A percentile compares a stretch with the other conserved stretches of the same genome.
Conservation (phyloP, 495 filamentous ascomycete species). For the Baudoinia panamericana region DNA sequence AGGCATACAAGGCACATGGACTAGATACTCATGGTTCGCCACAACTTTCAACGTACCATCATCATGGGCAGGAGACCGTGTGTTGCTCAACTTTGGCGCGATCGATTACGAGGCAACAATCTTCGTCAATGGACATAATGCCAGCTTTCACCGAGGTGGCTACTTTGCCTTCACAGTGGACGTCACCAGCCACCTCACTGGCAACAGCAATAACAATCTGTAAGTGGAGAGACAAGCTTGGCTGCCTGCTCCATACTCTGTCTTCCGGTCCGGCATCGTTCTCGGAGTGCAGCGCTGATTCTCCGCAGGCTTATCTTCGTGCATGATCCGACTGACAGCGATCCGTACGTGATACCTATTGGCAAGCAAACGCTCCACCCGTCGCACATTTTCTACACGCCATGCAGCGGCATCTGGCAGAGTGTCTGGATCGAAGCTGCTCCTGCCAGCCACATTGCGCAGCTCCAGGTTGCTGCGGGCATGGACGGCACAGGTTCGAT, state of each 20-base stretch:
- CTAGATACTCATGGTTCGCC: slow-evolving; percentile 47
- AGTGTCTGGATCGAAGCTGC: slow-evolving; percentile 53
- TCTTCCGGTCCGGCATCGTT: not conserved
- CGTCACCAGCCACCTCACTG: slow-evolving; percentile 38
- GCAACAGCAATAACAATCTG: slow-evolving; percentile 39
- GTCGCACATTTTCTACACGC: slow-evolving; percentile 56
- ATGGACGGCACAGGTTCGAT: slow-evolving; percentile 45
- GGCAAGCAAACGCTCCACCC: slow-evolving; percentile 49
- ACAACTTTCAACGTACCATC: slow-evolving; percentile 42
- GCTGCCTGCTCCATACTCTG: not conserved
- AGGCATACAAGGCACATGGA: slow-evolving; percentile 39
- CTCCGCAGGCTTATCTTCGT: slow-evolving; percentile 46
- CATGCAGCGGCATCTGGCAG: slow-evolving; percentile 60
- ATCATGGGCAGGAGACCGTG: slow-evolving; percentile 31
- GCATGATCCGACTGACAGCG: slow-evolving; percentile 49
- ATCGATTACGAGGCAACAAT: slow-evolving; percentile 56
- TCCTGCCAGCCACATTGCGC: slow-evolving; percentile 40
- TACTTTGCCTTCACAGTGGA: slow-evolving; percentile 51
- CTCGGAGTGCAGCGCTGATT: too few relatives aligned
- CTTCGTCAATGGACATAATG: slow-evolving; percentile 45
- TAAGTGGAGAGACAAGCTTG: too few relatives aligned
- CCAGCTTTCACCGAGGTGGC: slow-evolving; percentile 45
- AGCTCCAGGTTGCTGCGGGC: slow-evolving; percentile 42
- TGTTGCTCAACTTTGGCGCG: slow-evolving; percentile 55
- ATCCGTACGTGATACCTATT: slow-evolving; percentile 43